phyloP scores from a whole-genome alignment of 768 basidiomycete genomes.

The Piloderma croceum region DNA sequence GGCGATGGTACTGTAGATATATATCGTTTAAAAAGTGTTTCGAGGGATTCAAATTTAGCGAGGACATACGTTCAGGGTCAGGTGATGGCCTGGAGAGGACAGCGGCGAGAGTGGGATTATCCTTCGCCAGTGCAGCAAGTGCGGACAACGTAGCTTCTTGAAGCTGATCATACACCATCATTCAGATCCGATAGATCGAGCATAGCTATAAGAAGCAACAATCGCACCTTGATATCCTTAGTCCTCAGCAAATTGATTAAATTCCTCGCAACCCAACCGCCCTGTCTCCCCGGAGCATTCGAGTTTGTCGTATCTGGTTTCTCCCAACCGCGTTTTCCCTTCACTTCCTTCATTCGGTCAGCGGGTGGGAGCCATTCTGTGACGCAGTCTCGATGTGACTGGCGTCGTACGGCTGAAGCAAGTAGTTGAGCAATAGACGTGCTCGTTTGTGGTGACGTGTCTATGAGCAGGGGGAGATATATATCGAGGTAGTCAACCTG shows the following conservation, averaged over 20 bases:
- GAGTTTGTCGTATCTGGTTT: conserved; percentile 40
- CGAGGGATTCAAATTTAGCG: conserved; percentile 4
- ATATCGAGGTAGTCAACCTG: conserved; percentile 60
- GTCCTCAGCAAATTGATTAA: conserved; percentile 43
- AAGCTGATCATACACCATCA: conserved; percentile 34
- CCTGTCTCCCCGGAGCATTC: conserved; percentile 36
- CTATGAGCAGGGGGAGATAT: conserved; percentile 57
- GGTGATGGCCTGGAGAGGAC: conserved; percentile 39
- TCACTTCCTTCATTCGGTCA: conserved; percentile 51
- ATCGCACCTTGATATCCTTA: conserved; percentile 49
- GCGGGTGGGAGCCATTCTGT: conserved; percentile 57
- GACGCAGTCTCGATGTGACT: conserved; percentile 44
- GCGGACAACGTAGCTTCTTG: conserved; percentile 65
- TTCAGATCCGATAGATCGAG: too few relatives aligned
- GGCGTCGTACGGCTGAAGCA: conserved; percentile 43
- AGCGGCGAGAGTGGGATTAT: conserved; percentile 49
- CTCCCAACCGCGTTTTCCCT: conserved; percentile 70
- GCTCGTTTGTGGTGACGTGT: conserved; percentile 35
- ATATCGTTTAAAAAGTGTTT: neutral
- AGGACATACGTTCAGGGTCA: conserved; percentile 34
- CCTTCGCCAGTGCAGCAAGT: conserved; percentile 60
- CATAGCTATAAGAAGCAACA: neutral
- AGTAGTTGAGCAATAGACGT: conserved; percentile 58
- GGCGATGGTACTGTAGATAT: conserved; percentile 28
- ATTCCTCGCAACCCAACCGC: conserved; percentile 56